Evolutionary conservation across 352 stramenopile species (phyloP), one percentile per base, ranked within the genome.

Genomic region (Globisporangium emineosum): DNA sequence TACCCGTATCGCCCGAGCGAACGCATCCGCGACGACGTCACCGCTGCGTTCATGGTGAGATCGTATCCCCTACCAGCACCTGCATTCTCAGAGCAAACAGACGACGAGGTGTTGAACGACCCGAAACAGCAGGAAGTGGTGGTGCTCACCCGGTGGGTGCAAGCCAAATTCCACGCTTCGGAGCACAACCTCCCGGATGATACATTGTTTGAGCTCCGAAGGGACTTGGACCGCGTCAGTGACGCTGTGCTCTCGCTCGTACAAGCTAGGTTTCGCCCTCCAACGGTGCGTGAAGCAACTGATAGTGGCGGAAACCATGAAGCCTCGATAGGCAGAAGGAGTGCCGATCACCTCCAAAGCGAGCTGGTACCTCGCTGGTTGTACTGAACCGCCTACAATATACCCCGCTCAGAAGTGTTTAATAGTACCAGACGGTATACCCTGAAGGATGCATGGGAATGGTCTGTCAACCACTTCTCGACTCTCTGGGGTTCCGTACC

Each of bases 81-180:
- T 29, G n/a, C 57, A 37, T 4, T 17, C n/a, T 6, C 30, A 43
- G 8, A 25, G 32, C 10, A 7, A 29, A 29, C n/a, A 23, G 8
- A 2, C 10, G n/a, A 17, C n/a, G n/a, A n/a, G n/a, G n/a, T n/a
- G 9, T 5, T 17, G 13, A 43, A 15, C 37, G 37, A 43, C 19
- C 8, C 19, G 19, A 25, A 61, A n/a, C 15, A 32, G n/a, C 47
- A 62, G 29, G 42, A 51, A 12, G 53, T 66, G 17, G 60, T 83
- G 15, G 76, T 83, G 23, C 56, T 83, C n/a, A 77, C 67, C 13
- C 55, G 65, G 19, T 83, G 76, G 76, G 71, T 66, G 12, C 64
- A 75, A 19, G 71, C 59, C 30, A 70, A 58, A 19, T 63, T 83
- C 19, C 73, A 59, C 9, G 25, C 12, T 17, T 19, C 3, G 23